These are phyloP conservation scores for Phytophthora tentaculata DNA, from an alignment of 352 stramenopile genomes.

Conservation along the genomic window DNA sequence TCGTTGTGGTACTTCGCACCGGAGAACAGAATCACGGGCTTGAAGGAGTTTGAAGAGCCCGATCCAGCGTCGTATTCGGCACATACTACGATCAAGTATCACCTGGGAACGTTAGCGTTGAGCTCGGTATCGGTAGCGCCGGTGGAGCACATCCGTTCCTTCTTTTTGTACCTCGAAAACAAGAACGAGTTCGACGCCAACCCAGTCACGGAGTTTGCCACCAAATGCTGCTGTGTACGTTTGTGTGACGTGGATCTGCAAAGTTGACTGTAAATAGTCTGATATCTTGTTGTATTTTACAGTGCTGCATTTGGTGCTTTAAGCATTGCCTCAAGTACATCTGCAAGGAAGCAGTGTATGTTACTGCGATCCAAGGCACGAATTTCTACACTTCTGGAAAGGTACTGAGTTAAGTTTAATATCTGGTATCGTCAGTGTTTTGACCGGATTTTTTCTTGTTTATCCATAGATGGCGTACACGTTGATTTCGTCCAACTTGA, in stretches of 20 bases:
- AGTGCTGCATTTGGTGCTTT: slow-evolving; percentile 89
- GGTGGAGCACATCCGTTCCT: slow-evolving; percentile 70
- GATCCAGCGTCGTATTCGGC: slow-evolving; percentile 77
- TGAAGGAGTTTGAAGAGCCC: slow-evolving; percentile 59
- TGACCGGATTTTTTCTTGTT: not conserved
- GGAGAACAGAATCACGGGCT: slow-evolving; percentile 59
- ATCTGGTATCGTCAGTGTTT: not conserved
- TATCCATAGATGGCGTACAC: slow-evolving; percentile 60
- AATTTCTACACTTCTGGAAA: slow-evolving; percentile 81
- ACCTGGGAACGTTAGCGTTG: slow-evolving; percentile 76
- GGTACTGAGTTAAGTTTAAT: slow-evolving; percentile 38
- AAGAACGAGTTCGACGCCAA: slow-evolving; percentile 84
- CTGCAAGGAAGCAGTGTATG: slow-evolving; percentile 83
- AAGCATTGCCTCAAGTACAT: slow-evolving; percentile 86
- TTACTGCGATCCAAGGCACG: slow-evolving; percentile 83
- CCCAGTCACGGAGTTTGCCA: slow-evolving; percentile 54
- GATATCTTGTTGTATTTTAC: slow-evolving; percentile 11
- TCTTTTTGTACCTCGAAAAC: slow-evolving; percentile 85
- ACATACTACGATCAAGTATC: slow-evolving; percentile 64
- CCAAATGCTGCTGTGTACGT: slow-evolving; percentile 79
- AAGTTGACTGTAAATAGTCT: too few relatives aligned
- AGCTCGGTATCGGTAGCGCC: slow-evolving; percentile 65
- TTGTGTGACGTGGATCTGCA: too few relatives aligned
- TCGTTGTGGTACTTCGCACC: slow-evolving; percentile 83
- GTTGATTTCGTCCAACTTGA: slow-evolving; percentile 73